Base-by-base conservation (phyloP, 306 rosid species). In the Vachellia collinsii region DNA sequence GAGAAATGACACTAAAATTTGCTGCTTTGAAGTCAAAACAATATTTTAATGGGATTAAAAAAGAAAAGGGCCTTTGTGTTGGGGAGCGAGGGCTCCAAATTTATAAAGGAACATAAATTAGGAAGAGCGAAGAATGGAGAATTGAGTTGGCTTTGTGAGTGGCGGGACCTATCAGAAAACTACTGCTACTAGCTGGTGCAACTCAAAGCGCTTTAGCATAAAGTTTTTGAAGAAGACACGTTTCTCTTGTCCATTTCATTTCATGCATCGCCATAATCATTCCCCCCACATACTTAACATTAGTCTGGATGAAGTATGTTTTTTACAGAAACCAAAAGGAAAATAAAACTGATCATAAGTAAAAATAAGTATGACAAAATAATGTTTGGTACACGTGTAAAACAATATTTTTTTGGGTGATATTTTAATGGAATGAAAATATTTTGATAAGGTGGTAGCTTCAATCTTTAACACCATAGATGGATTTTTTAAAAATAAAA, bases 81-180 rank as follows among this genome's bases (percentile, higher is more conserved):
- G 75, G 59, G 42, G 58, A 22, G 59, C n/a, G 76, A 25, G 42
- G 62, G 23, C 29, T 48, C 76, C 25, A 48, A 56, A 83, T 20
- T 72, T 83, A 72, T 84, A 58, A 78, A 75, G 20, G 77, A 5
- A 38, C 64, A 47, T 80, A 63, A 62, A 72, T 62, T 62, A 74
- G 44, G 69, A 25, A 25, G 79, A 44, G 36, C 14, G 7, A 10
- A 58, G 63, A 8, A 56, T 3, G 66, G 2, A 10, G 65, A 4
- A 16, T 46, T 9, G 3, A 19, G 20, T 25, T 2, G 22, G 39
- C 1, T 47, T 48, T 14, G 22, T 46, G 76, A 8, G 71, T 83
- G 87, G 89, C 77, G 85, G 89, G 86, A 39, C 80, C 88, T 12
- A 75, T 13, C 0, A 7, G 42, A 25, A 61, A 25, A 11, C 25